Conservation (phyloP, 2,329 filamentous ascomycete species). For the Paramyrothecium sp. region DNA sequence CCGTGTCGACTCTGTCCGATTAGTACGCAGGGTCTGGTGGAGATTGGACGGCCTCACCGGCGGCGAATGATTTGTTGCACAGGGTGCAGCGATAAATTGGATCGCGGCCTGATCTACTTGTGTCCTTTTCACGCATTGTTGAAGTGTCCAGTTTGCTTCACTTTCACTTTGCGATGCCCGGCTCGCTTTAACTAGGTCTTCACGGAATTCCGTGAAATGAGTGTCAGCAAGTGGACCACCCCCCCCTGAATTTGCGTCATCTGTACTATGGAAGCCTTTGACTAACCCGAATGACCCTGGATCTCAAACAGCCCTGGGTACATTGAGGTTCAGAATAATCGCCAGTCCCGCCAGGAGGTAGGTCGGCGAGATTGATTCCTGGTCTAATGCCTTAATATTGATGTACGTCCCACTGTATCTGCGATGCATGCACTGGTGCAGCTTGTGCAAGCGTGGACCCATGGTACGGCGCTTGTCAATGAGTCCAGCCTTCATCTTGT, state of each 20-base stretch:
- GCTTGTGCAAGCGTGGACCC: too few relatives aligned
- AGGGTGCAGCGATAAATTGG: slow-evolving; percentile 2
- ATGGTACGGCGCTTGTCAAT: too few relatives aligned
- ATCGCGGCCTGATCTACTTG: neutral
- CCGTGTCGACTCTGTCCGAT: slow-evolving; percentile 3
- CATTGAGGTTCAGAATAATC: too few relatives aligned
- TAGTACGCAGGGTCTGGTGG: neutral
- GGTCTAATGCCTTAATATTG: too few relatives aligned
- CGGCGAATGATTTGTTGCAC: slow-evolving; percentile 4
- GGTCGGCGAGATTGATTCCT: too few relatives aligned
- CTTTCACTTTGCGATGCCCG: neutral
- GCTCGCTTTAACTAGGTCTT: neutral
- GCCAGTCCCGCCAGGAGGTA: too few relatives aligned
- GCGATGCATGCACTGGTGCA: too few relatives aligned
- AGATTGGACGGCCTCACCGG: neutral
- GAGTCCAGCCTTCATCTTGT: too few relatives aligned
- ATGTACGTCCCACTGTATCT: too few relatives aligned
- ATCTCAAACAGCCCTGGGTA: neutral
- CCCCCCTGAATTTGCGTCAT: neutral
- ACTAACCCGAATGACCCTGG: neutral
- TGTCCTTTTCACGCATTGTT: neutral
- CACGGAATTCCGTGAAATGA: neutral
- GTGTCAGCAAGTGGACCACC: neutral
- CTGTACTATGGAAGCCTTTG: neutral
- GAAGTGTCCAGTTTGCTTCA: neutral